Evolutionary conservation across 768 basidiomycete species (phyloP).

Genomic region (Boletellus sp.): DNA sequence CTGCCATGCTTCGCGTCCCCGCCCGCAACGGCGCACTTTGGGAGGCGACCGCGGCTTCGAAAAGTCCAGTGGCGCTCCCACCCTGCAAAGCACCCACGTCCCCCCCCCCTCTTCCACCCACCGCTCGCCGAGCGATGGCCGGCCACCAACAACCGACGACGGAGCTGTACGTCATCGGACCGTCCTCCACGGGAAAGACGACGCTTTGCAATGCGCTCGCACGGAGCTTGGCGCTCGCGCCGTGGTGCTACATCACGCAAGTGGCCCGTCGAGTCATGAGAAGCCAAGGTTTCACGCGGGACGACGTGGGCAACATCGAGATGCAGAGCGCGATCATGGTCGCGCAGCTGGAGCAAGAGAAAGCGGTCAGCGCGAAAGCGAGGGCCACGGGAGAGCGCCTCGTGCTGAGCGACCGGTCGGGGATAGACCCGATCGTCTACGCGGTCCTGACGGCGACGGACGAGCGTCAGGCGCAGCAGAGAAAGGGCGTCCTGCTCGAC

Average conservation of each 20-base stretch:
- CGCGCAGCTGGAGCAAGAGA: conserved; percentile 49
- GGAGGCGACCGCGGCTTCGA: conserved; percentile 3
- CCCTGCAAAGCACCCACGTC: conserved; percentile 3
- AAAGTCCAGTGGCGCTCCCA: conserved; percentile 15
- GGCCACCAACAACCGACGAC: conserved; percentile 10
- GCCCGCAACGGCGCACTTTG: conserved; percentile 8
- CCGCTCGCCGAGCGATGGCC: conserved; percentile 13
- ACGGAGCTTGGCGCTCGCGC: conserved; percentile 36
- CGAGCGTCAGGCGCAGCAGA: conserved; percentile 34
- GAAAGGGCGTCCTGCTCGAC: conserved; percentile 34
- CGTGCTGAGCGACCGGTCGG: conserved; percentile 61
- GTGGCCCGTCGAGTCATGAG: conserved; percentile 59
- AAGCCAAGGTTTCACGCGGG: conserved; percentile 48
- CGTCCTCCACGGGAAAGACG: conserved; percentile 69
- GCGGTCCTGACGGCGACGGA: conserved; percentile 45
- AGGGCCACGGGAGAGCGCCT: conserved; percentile 22
- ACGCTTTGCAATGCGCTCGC: conserved; percentile 57
- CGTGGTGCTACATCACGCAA: conserved; percentile 49
- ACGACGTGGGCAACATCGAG: conserved; percentile 44
- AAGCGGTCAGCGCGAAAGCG: conserved; percentile 11
- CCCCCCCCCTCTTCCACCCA: no score
- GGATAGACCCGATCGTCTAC: conserved; percentile 62
- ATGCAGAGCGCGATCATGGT: conserved; percentile 66
- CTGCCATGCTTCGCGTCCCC: conserved; percentile 1
- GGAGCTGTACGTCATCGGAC: conserved; percentile 46